Percentiles rank a stretch among this genome's conserved stretches.
phyloP scores from a whole-genome alignment of 257 asterid species.

The Nicotiana benthamiana region DNA sequence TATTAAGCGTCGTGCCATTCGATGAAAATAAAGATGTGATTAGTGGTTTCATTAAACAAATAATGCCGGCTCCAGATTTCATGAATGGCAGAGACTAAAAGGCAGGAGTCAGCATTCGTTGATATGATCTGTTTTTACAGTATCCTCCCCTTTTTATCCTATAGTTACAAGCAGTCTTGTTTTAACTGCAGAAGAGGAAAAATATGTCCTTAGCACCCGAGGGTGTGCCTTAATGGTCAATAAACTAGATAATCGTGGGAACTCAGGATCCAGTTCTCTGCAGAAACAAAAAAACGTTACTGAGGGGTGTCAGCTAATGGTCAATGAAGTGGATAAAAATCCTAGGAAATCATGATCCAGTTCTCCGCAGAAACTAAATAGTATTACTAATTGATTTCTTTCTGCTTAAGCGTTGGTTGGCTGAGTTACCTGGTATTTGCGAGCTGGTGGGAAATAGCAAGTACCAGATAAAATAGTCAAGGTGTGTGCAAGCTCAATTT shows the following conservation, averaged over 20 bases:
- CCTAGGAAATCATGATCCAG: too few relatives aligned
- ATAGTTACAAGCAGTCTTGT: background rate
- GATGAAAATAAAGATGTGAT: constrained; percentile 6
- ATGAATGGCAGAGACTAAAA: background rate
- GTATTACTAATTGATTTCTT: too few relatives aligned
- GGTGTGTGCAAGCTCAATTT: background rate
- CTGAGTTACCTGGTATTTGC: background rate
- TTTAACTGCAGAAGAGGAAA: background rate
- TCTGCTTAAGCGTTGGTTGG: too few relatives aligned
- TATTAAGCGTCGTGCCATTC: background rate
- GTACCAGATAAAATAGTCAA: background rate
- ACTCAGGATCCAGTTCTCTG: too few relatives aligned
- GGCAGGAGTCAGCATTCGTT: constrained; percentile 11
- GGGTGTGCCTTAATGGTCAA: background rate
- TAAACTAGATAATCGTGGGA: background rate
- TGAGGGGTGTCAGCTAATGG: too few relatives aligned
- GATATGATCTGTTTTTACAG: constrained; percentile 7
- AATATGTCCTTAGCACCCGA: accelerated
- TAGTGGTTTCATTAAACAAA: background rate
- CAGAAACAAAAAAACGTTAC: background rate
- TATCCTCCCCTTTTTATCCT: background rate
- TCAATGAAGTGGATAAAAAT: background rate
- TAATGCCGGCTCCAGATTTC: constrained; percentile 18
- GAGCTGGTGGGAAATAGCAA: background rate
- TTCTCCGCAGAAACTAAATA: background rate